These are phyloP conservation scores for Albizia julibrissin DNA, from an alignment of 306 rosid genomes.

Conservation along the genomic window DNA sequence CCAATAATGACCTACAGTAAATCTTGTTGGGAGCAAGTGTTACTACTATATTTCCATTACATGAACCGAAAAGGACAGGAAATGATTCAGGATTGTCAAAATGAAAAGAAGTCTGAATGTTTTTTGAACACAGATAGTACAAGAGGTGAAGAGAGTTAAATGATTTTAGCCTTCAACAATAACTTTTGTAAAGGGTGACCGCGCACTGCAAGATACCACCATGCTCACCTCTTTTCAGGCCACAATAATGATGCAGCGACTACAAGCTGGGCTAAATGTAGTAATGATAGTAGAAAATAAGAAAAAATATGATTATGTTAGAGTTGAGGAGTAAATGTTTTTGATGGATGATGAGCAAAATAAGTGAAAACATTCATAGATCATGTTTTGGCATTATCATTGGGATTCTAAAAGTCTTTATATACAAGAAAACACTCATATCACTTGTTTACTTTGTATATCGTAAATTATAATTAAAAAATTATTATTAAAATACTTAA, in stretches of 20 bases:
- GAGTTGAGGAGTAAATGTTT: background rate
- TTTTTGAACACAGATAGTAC: background rate
- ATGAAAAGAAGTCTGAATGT: background rate
- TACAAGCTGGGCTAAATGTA: constrained; percentile 14
- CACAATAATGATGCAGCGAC: background rate
- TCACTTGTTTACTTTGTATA: no score
- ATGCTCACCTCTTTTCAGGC: constrained; percentile 6
- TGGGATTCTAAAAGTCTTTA: no score
- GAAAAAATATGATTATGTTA: background rate
- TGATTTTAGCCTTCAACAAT: background rate
- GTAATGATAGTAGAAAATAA: background rate
- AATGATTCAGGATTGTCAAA: background rate
- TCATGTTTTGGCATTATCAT: no score
- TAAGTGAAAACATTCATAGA: background rate
- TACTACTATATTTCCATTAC: background rate
- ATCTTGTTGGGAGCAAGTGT: background rate
- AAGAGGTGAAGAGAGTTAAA: background rate
- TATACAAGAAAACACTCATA: no score
- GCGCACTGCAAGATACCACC: background rate
- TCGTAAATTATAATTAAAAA: no score
- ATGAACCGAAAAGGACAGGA: background rate
- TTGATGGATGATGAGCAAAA: background rate
- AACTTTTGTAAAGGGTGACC: background rate
- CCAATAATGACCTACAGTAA: background rate
- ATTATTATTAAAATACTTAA: no score